Conservation (phyloP, 2,329 filamentous ascomycete species). For the Pezicula radicicola region DNA sequence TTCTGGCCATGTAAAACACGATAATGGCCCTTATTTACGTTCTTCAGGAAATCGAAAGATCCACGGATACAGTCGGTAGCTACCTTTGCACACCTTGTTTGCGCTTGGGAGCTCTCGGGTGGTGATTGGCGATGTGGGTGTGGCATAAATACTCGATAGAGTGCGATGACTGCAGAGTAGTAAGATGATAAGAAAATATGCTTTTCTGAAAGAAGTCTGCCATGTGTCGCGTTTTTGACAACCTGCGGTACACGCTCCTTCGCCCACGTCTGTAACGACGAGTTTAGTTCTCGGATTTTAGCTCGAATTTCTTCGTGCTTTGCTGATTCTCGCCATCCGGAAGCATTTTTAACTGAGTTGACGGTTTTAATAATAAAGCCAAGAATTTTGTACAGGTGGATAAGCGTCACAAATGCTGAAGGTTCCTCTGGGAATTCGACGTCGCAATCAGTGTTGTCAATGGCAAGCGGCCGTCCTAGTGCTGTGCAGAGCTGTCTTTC, state of each 20-base stretch:
- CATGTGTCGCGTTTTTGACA: neutral
- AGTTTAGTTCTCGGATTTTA: neutral
- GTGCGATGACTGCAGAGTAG: neutral
- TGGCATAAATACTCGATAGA: neutral
- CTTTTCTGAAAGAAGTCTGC: neutral
- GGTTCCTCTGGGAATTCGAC: slow-evolving; percentile 1
- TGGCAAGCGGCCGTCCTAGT: neutral
- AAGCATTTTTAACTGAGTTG: slow-evolving; percentile 1
- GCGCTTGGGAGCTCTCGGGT: neutral
- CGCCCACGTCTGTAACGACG: neutral
- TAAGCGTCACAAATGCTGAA: neutral
- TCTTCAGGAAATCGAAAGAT: neutral
- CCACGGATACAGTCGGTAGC: neutral
- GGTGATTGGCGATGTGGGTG: neutral
- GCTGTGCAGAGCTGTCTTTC: slow-evolving; percentile 1
- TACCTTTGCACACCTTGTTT: neutral
- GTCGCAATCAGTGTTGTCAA: slow-evolving; percentile 3
- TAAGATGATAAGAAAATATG: neutral
- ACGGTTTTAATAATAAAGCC: neutral
- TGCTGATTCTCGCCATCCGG: neutral
- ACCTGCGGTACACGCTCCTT: neutral
- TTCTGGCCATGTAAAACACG: neutral
- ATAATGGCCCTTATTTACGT: neutral
- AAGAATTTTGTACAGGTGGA: neutral
- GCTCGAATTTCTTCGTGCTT: slow-evolving; percentile 1